Conservation (phyloP, 306 rosid species). For the Sindora glabra region DNA sequence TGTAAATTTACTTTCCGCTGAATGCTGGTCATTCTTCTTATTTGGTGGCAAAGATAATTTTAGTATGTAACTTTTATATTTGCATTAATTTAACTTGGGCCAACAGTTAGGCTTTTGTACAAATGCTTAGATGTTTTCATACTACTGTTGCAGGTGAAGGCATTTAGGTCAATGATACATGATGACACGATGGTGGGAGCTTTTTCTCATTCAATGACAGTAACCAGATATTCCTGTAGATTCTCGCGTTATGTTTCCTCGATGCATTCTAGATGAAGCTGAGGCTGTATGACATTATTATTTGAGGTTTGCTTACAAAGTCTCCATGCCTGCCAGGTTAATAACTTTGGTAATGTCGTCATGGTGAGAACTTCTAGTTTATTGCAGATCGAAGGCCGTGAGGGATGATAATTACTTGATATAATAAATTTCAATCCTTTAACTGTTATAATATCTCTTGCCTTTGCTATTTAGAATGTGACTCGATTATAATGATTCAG, state of each 20-base stretch:
- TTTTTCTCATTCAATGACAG: constrained; percentile 92
- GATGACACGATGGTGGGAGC: constrained; percentile 97
- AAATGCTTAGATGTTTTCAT: not conserved
- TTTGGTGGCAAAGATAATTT: not conserved
- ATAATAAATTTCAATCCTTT: not conserved
- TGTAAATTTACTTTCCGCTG: not conserved
- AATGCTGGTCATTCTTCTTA: constrained; percentile 2
- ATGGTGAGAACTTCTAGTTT: not conserved
- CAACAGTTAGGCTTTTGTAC: not conserved
- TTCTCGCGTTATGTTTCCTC: constrained; percentile 67
- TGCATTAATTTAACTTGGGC: no score
- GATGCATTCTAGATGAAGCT: constrained; percentile 86
- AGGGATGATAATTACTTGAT: not conserved
- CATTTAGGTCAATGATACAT: constrained; percentile 87
- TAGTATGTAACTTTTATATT: no score
- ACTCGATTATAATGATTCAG: not conserved
- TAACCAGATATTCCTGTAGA: constrained; percentile 81
- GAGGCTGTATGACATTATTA: constrained; percentile 78
- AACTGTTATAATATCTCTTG: not conserved
- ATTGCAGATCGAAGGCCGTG: not conserved
- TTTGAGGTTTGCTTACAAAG: constrained; percentile 47
- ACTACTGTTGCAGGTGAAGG: constrained; percentile 65
- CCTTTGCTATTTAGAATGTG: not conserved
- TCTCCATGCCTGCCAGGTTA: not conserved
- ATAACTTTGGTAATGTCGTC: not conserved